A percentile compares a stretch with the other conserved stretches of the same genome.
Evolutionary conservation across 2,329 filamentous ascomycete species (phyloP).

Genomic region (Gliomastix tumulicola): DNA sequence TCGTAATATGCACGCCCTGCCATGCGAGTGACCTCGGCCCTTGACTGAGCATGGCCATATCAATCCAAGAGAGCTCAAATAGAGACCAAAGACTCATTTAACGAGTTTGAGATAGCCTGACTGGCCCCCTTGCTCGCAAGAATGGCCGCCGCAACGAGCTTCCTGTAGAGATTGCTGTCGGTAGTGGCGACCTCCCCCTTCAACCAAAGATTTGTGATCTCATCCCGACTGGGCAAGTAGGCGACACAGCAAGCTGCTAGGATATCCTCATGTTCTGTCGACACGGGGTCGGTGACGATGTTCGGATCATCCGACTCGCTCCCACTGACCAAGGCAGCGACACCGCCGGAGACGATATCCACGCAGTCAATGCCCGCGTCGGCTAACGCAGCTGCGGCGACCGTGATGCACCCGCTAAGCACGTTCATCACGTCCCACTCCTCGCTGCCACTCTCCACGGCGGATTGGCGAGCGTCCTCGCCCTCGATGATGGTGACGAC

Average conservation of each 20-base stretch:
- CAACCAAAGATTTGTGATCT: constrained; percentile 92
- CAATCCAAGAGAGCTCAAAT: no score
- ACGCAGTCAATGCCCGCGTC: constrained; percentile 96
- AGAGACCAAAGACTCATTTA: constrained; percentile 23
- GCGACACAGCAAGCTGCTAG: constrained; percentile 83
- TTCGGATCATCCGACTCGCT: constrained; percentile 24
- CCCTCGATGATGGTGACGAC: constrained; percentile 90
- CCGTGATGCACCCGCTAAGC: constrained; percentile 84
- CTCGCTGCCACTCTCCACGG: constrained; percentile 44
- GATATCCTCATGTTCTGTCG: constrained; percentile 71
- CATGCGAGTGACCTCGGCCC: no score
- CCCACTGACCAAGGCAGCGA: constrained; percentile 65
- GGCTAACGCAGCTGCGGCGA: constrained; percentile 83
- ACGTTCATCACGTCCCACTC: constrained; percentile 90
- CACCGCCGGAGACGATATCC: constrained; percentile 81
- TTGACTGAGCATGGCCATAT: no score
- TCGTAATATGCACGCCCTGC: no score
- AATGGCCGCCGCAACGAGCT: constrained; percentile 29
- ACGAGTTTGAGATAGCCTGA: constrained; percentile 19
- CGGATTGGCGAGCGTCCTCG: constrained; percentile 65
- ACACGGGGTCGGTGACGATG: constrained; percentile 73
- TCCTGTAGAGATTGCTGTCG: constrained; percentile 19
- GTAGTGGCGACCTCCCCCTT: constrained; percentile 58
- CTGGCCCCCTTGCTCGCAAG: constrained; percentile 30
- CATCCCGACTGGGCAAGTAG: constrained; percentile 79